Conservation (phyloP, 1,284 basidiomycete species). For the Schizophyllum commune region DNA sequence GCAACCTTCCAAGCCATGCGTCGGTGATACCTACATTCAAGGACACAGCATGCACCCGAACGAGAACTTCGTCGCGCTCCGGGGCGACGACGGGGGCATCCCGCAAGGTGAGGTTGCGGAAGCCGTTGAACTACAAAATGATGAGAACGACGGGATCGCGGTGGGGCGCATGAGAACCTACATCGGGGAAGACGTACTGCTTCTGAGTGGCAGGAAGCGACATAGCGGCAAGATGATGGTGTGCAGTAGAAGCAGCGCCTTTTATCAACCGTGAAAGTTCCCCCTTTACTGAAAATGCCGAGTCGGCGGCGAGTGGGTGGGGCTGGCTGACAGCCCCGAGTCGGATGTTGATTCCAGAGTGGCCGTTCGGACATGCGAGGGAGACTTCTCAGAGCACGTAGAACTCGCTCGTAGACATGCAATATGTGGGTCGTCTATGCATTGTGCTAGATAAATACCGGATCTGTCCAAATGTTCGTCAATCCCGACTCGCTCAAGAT, state of each 20-base stretch:
- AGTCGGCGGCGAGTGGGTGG: neutral
- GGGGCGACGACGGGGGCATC: conserved; percentile 3
- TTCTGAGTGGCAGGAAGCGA: conserved; percentile 3
- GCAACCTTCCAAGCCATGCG: neutral
- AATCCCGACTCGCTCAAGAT: neutral
- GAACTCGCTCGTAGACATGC: no score
- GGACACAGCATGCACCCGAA: conserved; percentile 26
- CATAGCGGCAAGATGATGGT: neutral
- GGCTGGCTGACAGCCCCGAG: neutral
- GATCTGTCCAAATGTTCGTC: neutral
- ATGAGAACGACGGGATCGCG: neutral
- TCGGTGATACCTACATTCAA: conserved; percentile 21
- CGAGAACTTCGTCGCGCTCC: conserved; percentile 8
- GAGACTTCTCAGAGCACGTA: no score
- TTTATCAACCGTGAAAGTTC: no score
- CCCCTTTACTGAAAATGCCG: no score
- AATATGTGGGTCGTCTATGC: no score
- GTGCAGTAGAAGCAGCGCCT: neutral
- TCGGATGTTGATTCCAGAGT: no score
- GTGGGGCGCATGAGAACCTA: neutral
- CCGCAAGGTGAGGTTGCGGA: conserved; percentile 3
- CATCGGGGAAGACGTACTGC: conserved; percentile 7
- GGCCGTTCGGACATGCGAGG: no score
- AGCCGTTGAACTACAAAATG: neutral
- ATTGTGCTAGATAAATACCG: neutral